Evolutionary conservation across 306 rosid genomes (phyloP), one percentile per base, ranked within the genome.

Genomic region (Cicer bijugum): DNA sequence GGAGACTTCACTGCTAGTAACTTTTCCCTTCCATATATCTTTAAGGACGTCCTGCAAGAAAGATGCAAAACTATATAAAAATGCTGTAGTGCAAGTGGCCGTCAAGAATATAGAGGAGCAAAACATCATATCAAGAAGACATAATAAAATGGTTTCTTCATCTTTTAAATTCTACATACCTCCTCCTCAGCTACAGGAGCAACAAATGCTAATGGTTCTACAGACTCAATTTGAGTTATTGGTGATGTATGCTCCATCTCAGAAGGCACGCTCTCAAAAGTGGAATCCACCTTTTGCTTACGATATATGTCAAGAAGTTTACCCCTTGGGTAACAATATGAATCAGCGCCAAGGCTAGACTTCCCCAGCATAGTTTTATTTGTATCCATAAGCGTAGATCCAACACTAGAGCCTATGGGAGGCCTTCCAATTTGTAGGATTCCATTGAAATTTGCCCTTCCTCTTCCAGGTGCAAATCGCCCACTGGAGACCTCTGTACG

Each of bases 241-340:
- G 82, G 82, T 10, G 83, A 73, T 6, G 76, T 59, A 46, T 75
- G 82, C 72, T 83, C 94, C 83, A 87, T 80, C 70, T 80, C 87
- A 75, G 84, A 75, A 61, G 87, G 88, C 69, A 72, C 42, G 45
- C 55, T 72, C 62, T 69, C 81, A 59, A 89, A 80, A 38, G 78
- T 58, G 75, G 73, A 80, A 65, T 82, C 83, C 2, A 59, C 56
- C 77, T 75, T 89, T 77, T 69, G 81, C 85, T 73, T 82, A 20
- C 94, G 91, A 75, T 89, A 89, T 59, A 89, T 86, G 81, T 89
- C 94, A 19, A 89, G 94, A 75, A 89, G 84, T 79, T 85, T 89
- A 48, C 94, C 94, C 81, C 94, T 83, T 4, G 94, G 94, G 38
- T 89, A 89, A 81, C 70, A 78, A 75, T 77, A 89, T 39, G 75